phyloP scores from a whole-genome alignment of 1,284 basidiomycete species.

The Cutaneotrichosporon sp. region DNA sequence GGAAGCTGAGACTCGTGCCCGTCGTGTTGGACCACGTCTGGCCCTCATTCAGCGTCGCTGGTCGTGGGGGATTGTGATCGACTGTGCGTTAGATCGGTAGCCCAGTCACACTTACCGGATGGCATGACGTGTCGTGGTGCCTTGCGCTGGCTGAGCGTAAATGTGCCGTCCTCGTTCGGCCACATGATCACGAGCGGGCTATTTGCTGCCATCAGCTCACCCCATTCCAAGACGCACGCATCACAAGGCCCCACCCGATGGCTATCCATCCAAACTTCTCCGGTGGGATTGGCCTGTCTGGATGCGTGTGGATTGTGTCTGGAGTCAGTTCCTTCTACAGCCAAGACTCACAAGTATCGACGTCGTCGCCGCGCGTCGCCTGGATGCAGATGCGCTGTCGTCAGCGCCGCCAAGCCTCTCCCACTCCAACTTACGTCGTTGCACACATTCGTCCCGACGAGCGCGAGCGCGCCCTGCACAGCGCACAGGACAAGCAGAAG shows the following conservation, averaged over 20 bases:
- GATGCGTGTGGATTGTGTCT: slow-evolving; percentile 7
- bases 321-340: background rate
- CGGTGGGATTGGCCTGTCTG: background rate
- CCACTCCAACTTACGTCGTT: background rate
- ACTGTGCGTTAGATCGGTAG: slow-evolving; percentile 22
- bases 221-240: slow-evolving; percentile 18
- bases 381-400: slow-evolving; percentile 16
- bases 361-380: slow-evolving; percentile 9
- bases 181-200: slow-evolving; percentile 67
- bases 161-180: slow-evolving; percentile 59
- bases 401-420: background rate
- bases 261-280: slow-evolving; percentile 22
- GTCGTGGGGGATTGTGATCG: slow-evolving; percentile 54
- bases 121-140: slow-evolving; percentile 58
- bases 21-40: slow-evolving; percentile 48
- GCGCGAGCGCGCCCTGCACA: background rate
- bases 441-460: slow-evolving; percentile 10
- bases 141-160: slow-evolving; percentile 63
- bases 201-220: slow-evolving; percentile 34
- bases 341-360: slow-evolving; percentile 15
- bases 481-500: slow-evolving; percentile 3
- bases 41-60: slow-evolving; percentile 54
- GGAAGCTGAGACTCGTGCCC: slow-evolving; percentile 54
- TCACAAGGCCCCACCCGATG: slow-evolving; percentile 17
- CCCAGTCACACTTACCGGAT: slow-evolving; percentile 41